Evolutionary conservation across 495 filamentous ascomycete genomes (phyloP).

Genomic region (Penicillium malachiteum): DNA sequence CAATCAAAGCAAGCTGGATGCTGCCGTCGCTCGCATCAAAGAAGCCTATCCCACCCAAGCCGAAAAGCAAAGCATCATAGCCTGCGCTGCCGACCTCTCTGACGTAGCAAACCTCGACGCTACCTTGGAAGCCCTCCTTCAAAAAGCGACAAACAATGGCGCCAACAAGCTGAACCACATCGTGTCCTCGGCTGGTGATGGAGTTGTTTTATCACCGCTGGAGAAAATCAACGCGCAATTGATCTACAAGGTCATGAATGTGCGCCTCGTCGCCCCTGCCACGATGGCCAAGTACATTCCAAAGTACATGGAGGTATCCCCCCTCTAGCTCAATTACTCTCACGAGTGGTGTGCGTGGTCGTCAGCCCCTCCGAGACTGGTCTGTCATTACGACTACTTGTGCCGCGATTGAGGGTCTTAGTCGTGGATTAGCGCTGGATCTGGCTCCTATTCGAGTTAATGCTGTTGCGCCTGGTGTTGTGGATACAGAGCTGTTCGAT

Average conservation of each 20-base stretch:
- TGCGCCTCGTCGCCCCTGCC: conserved; percentile 53
- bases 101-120: conserved; percentile 37
- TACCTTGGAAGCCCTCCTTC: conserved; percentile 48
- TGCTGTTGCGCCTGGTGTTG: conserved; percentile 54
- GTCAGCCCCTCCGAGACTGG: conserved; percentile 52
- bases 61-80: conserved; percentile 10
- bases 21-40: conserved; percentile 40
- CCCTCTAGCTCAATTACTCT: conserved; percentile 50
- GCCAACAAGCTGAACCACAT: conserved; percentile 55
- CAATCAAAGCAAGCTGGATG: conserved; percentile 39
- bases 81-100: conserved; percentile 47
- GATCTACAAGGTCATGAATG: conserved; percentile 43
- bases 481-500: conserved; percentile 51
- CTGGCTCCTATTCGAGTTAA: conserved; percentile 64
- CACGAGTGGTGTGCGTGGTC: conserved; percentile 51
- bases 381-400: conserved; percentile 38
- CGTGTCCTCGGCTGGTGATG: conserved; percentile 57
- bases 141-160: conserved; percentile 22
- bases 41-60: conserved; percentile 32
- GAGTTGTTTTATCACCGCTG: conserved; percentile 31
- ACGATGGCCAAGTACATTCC: conserved; percentile 53
- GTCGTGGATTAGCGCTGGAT: conserved; percentile 56
- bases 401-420: conserved; percentile 43
- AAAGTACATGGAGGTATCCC: conserved; percentile 41
- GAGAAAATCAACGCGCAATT: conserved; percentile 38